Evolutionary conservation across 176 grass and related monocot genomes (phyloP), one percentile per base, ranked within the genome.

Genomic region (Otatea glauca): DNA sequence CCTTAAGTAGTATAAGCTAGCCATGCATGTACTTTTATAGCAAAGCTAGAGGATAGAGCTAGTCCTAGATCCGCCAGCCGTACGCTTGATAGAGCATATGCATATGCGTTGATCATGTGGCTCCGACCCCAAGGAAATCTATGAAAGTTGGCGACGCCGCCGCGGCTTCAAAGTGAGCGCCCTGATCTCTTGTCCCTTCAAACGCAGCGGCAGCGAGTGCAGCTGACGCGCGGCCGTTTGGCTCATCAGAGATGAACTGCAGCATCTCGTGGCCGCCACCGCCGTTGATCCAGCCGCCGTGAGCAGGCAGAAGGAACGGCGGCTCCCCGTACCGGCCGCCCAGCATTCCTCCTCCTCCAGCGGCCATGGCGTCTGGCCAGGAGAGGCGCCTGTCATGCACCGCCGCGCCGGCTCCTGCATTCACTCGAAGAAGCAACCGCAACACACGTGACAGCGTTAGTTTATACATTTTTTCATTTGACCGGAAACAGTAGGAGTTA

Each of bases 51-150:
- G 64, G 49, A 54, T 64, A n/a, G 42, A 76, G 54, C 65, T 61
- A 43, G 32, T 82, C 39, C 48, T 84, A 68, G 83, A 82, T 82
- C 83, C 72, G 77, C 72, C 83, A 72, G 78, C 69, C 14, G 38
- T 61, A 16, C n/a, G 81, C 70, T 76, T 51, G 47, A 14, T 37
- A 62, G 68, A 83, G 70, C 42, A 82, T 59, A 24, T 21, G 14
- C 68, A 35, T 60, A 47, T 60, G 38, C 65, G 15, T 74, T 58
- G 43, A 41, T 94, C 92, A 93, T 91, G 92, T 93, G 34, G 88
- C 89, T 61, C 95, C 95, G 45, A 98, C 95, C 20, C 95, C 95
- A 62, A 98, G 95, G 81, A 98, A 98, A 88, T 98, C 92, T 53
- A 98, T 98, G 87, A 93, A 98, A 41, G 92, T 37, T 3, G 92